These are phyloP conservation scores for Malus hybrid DNA, from an alignment of 331 rosid genomes.

Conservation along the genomic window DNA sequence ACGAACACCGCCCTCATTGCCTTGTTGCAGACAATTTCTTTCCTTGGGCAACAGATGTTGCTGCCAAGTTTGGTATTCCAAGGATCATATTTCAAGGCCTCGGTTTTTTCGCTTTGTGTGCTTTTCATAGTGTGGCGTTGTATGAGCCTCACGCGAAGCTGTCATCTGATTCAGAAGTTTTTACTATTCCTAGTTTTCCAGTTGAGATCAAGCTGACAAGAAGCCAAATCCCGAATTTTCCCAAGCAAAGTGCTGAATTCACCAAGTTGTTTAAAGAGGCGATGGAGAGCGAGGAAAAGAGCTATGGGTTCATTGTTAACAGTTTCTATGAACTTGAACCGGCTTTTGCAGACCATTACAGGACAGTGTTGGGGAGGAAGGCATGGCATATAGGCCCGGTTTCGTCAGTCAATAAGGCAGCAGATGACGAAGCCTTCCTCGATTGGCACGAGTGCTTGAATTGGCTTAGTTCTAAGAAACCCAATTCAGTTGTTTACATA, in stretches of 20 bases:
- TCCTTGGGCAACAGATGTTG: too few species aligned
- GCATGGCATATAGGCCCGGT: too few species aligned
- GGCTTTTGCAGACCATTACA: constrained; percentile 19
- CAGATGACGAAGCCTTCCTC: neutral
- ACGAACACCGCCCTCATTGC: neutral
- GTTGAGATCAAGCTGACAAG: constrained; percentile 18
- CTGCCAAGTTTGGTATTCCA: too few species aligned
- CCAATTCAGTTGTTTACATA: too few species aligned
- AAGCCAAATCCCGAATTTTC: neutral
- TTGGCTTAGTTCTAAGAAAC: constrained; percentile 14
- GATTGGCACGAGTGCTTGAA: constrained; percentile 3
- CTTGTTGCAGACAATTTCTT: too few species aligned
- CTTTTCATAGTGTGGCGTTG: too few species aligned
- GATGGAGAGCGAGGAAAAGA: neutral
- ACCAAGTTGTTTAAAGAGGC: neutral
- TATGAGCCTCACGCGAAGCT: too few species aligned
- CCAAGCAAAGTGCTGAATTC: neutral
- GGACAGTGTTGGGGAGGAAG: too few species aligned
- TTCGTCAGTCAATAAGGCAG: too few species aligned
- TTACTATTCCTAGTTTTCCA: constrained; percentile 8
- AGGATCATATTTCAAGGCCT: too few species aligned
- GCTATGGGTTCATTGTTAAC: neutral
- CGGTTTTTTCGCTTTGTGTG: too few species aligned
- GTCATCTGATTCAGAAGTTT: too few species aligned
- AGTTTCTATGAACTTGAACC: constrained; percentile 28